Evolutionary conservation across 169 alveolate species (phyloP), one percentile per base, ranked within the genome.

Genomic region (Eimeria tenella): DNA sequence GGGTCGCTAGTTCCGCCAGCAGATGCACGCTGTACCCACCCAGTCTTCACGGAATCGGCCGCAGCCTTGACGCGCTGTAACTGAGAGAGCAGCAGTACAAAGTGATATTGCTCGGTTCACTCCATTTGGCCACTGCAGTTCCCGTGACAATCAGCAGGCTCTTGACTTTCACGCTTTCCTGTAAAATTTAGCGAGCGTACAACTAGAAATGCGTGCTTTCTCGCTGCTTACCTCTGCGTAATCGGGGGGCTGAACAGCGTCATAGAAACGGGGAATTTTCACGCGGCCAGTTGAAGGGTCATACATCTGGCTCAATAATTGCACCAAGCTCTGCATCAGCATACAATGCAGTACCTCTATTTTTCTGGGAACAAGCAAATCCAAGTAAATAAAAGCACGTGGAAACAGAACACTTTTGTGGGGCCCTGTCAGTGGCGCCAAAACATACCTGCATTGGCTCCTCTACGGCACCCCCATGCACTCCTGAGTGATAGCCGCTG

Each of bases 391-490:
- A 50, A 25, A 23, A 71, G 31, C 15, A 10, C 74, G 15, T 13
- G 11, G 56, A 5, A 3, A 56, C 58, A 55, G 55, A 21, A 49
- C 68, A 31, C 79, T 0, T 65, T 25, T 23, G 15, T 4, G 89
- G 8, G 17, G 58, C 23, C 8, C 0, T 31, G 42, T 10, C 8
- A 52, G 8, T 75, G 65, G 25, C 1, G 11, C 9, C 62, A 79
- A 19, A 19, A 25, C 95, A 6, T 56, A 68, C 96, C 77, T 94
- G 94, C 90, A 94, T 49, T 8, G 96, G 94, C 90, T 94, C 96
- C n/a, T 58, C 94, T 4, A 94, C 91, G 7, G 93, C 93, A n/a
- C 96, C 96, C 25, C 96, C 96, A 19, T 94, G 96, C 55, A 94
- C 86, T 50, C 96, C 96, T 4, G 93, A 84, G 73, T 94, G 96